These are phyloP conservation scores for Monilinia laxa DNA, from an alignment of 2,329 filamentous ascomycete genomes.

Conservation along the genomic window DNA sequence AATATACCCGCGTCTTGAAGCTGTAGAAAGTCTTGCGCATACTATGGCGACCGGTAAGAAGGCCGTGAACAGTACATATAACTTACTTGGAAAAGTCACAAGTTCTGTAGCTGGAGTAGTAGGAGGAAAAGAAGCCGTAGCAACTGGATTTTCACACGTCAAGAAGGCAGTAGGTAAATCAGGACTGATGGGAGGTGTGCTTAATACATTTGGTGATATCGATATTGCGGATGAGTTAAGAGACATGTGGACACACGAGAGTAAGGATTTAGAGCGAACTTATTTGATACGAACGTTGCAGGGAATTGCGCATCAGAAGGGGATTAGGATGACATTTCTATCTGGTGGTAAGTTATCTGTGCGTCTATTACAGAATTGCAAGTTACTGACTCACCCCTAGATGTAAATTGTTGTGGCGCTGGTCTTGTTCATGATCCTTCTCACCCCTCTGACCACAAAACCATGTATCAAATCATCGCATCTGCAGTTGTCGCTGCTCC, in stretches of 20 bases:
- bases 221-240: slow-evolving; percentile 91
- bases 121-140: slow-evolving; percentile 88
- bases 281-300: slow-evolving; percentile 96
- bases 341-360: slow-evolving; percentile 65
- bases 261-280: slow-evolving; percentile 93
- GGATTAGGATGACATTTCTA: slow-evolving; percentile 93
- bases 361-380: neutral
- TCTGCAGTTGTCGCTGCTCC: slow-evolving; percentile 90
- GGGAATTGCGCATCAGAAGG: slow-evolving; percentile 92
- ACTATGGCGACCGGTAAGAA: slow-evolving; percentile 95
- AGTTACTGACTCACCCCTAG: slow-evolving; percentile 43
- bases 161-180: slow-evolving; percentile 96
- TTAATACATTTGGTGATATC: slow-evolving; percentile 95
- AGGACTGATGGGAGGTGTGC: slow-evolving; percentile 90
- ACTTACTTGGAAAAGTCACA: slow-evolving; percentile 91
- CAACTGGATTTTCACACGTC: slow-evolving; percentile 87
- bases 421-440: slow-evolving; percentile 92
- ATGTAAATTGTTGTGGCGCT: slow-evolving; percentile 87
- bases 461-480: slow-evolving; percentile 98
- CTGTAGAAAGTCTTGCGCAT: slow-evolving; percentile 85
- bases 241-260: slow-evolving; percentile 98
- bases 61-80: slow-evolving; percentile 93
- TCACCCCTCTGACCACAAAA: slow-evolving; percentile 92
- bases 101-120: slow-evolving; percentile 94
- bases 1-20: slow-evolving; percentile 86